phyloP scores from a whole-genome alignment of 2,329 filamentous ascomycete genomes.

The Talaromyces sp. region DNA sequence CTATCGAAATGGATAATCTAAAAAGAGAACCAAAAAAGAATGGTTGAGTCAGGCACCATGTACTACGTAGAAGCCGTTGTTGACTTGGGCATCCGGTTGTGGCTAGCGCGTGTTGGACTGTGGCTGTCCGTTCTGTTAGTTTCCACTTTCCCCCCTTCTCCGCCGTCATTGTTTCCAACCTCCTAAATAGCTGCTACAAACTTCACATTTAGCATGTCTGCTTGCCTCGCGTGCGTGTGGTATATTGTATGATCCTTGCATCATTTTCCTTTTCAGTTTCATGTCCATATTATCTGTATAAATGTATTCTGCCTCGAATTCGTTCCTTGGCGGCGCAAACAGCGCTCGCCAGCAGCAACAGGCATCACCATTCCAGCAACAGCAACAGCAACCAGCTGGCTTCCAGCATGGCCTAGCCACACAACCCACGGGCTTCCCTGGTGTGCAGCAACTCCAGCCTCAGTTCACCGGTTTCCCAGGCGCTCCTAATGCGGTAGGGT shows the following conservation, averaged over 20 bases:
- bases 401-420: constrained; percentile 52
- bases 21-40: no score
- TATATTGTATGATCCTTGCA: background rate
- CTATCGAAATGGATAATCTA: no score
- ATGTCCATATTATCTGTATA: constrained; percentile 25
- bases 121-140: background rate
- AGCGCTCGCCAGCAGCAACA: constrained; percentile 64
- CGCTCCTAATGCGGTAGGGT: constrained; percentile 40
- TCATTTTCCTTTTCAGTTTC: background rate
- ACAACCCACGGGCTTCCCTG: constrained; percentile 55
- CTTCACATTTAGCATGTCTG: constrained; percentile 11
- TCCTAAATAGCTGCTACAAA: background rate
- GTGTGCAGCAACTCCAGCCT: constrained; percentile 53
- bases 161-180: constrained; percentile 7
- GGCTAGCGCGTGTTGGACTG: constrained; percentile 9
- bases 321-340: constrained; percentile 76
- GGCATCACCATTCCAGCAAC: constrained; percentile 43
- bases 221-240: background rate
- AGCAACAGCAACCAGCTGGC: constrained; percentile 39
- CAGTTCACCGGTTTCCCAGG: constrained; percentile 66
- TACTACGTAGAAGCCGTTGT: background rate
- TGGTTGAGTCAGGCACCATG: background rate
- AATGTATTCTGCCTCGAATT: constrained; percentile 91
- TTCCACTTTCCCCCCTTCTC: constrained; percentile 1
- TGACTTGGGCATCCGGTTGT: constrained; percentile 7